Evolutionary conservation across 2,329 filamentous ascomycete genomes (phyloP), one percentile per base, ranked within the genome.

Genomic region (Aspergillus fumigatus): DNA sequence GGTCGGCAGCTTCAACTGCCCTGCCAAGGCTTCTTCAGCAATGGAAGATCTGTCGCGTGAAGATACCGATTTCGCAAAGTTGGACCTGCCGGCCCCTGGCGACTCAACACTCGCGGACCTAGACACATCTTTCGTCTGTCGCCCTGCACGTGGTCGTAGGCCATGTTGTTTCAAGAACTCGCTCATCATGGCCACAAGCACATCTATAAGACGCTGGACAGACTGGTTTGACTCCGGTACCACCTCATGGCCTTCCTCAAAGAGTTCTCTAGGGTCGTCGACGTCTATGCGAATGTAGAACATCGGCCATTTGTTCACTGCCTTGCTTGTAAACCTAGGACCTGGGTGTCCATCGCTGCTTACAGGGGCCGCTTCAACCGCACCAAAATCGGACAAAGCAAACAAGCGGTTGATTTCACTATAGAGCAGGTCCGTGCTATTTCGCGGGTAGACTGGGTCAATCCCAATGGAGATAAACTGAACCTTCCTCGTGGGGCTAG

Each of bases 401-500:
- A 97, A 96, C 1, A 92, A 67, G 23, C 80, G 82, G 70, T 97
- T 97, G 57, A 96, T 79, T 56, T 88, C 86, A 53, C 89, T 85
- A 63, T 89, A 95, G 0, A 97, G 71, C 6, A 88, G 73, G 57
- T 88, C 88, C 3, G 83, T 80, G 0, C 81, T 82, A 50, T 77
- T 74, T 3, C 80, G 77, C 25, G 82, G 75, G 1, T 77, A 69
- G 1, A 95, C 64, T 0, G 92, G 90, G 8, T 80, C 76, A 7
- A 92, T 82, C 0, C 90, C 92, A 26, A 96, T 73, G 4, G 89
- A 90, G 23, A 97, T 82, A 68, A 96, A 96, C 64, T 97, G 93
- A 1, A 84, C 76, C 21, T 83, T 82, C 61, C 86, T 91, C 0
- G 83, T 89, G 0, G 91, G 87, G 19, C 83, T 83, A 0, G 92